Conservation (phyloP, 2,329 filamentous ascomycete species). For the Alternaria gaisen region DNA sequence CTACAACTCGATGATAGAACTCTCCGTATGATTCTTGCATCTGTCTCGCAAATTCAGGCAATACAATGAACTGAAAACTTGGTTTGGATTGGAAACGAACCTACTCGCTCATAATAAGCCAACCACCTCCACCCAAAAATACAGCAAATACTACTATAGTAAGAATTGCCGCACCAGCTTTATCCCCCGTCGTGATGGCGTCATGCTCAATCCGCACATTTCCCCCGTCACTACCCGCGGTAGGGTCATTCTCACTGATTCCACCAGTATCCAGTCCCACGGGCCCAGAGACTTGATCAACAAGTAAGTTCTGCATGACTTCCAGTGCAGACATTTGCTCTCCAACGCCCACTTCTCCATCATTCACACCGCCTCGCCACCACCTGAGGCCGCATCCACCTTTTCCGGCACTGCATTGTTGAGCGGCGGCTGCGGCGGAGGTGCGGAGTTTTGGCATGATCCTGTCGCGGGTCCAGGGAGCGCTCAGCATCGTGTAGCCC, state of each 20-base stretch:
- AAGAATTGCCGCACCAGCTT: conserved; percentile 71
- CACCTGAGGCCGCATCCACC: conserved; percentile 57
- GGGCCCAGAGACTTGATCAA: conserved; percentile 40
- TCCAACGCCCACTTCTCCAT: conserved; percentile 62
- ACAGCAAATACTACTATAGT: conserved; percentile 66
- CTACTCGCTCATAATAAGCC: conserved; percentile 53
- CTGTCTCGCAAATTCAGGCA: background rate
- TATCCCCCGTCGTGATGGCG: conserved; percentile 66
- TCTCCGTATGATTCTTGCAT: too few relatives aligned
- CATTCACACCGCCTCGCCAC: conserved; percentile 53
- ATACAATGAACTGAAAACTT: background rate
- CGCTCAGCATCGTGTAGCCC: conserved; percentile 49
- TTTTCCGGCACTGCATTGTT: conserved; percentile 62
- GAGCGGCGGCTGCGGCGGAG: conserved; percentile 64
- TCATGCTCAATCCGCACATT: conserved; percentile 33
- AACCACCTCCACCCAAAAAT: conserved; percentile 63
- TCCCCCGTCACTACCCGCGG: conserved; percentile 45
- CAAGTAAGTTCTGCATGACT: conserved; percentile 60
- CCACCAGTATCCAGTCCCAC: conserved; percentile 63
- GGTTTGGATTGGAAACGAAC: background rate
- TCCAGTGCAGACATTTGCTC: conserved; percentile 68
- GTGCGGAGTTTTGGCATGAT: conserved; percentile 62
- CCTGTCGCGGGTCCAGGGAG: conserved; percentile 43
- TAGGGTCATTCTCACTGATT: conserved; percentile 58
- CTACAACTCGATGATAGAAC: background rate